These are phyloP conservation scores for Diversispora epigaea DNA, from an alignment of 192 early-diverging fungal genomes.

Conservation along the genomic window DNA sequence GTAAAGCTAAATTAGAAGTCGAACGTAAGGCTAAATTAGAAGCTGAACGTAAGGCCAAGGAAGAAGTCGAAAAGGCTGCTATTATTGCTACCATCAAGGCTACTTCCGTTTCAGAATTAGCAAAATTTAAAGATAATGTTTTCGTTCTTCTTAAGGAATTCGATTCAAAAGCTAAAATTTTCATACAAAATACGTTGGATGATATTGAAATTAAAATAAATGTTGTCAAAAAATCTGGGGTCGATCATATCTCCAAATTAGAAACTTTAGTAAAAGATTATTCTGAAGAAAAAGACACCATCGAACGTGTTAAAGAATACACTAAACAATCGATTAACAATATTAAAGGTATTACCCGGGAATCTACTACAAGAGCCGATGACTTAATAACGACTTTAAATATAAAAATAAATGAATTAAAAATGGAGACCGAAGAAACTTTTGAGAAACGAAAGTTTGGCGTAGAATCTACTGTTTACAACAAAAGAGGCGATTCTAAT, in stretches of 20 bases:
- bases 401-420: too few relatives aligned
- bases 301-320: too few relatives aligned
- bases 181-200: too few relatives aligned
- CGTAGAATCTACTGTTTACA: too few relatives aligned
- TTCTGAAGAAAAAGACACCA: too few relatives aligned
- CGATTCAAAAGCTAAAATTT: background rate
- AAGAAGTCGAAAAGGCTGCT: slow-evolving; percentile 1
- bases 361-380: too few relatives aligned
- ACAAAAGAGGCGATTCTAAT: too few relatives aligned
- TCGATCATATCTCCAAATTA: background rate
- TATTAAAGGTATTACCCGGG: too few relatives aligned
- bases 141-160: background rate
- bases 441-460: too few relatives aligned
- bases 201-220: background rate
- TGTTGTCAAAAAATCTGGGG: background rate
- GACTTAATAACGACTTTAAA: too few relatives aligned
- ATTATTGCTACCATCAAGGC: background rate
- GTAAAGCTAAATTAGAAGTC: background rate
- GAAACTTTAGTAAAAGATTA: background rate
- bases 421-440: too few relatives aligned
- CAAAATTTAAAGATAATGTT: background rate
- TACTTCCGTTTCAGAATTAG: background rate
- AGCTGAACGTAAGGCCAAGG: background rate
- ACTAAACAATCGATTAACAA: too few relatives aligned
- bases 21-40: background rate